Conservation (phyloP, 169 alveolate species). For the Perkinsus marinus region DNA sequence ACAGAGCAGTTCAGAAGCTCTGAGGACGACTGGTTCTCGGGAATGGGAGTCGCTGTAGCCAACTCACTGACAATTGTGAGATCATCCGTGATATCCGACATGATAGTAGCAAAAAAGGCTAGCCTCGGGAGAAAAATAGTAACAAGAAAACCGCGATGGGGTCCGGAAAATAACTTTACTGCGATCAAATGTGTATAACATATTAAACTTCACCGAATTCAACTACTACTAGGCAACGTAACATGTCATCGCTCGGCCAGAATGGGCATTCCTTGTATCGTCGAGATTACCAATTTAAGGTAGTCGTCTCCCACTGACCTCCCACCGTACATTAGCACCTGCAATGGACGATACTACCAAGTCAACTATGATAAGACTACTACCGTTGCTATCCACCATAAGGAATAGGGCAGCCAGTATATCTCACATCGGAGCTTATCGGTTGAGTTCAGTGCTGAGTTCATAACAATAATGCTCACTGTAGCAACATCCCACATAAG, state of each 20-base stretch:
- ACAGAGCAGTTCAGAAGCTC: not conserved
- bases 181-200: not conserved
- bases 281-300: not conserved
- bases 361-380: not conserved
- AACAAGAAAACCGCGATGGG: not conserved
- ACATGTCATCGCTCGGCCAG: not conserved
- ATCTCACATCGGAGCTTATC: not conserved
- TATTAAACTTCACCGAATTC: not conserved
- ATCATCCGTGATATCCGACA: not conserved
- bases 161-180: not conserved
- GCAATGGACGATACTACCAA: not conserved
- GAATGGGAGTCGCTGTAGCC: not conserved
- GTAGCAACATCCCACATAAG: not conserved
- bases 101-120: not conserved
- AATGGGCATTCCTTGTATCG: not conserved
- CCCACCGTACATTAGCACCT: not conserved
- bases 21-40: not conserved
- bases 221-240: not conserved
- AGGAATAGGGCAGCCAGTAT: not conserved
- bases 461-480: not conserved
- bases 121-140: not conserved
- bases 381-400: not conserved
- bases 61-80: not conserved
- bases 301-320: not conserved
- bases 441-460: not conserved